These are phyloP conservation scores for Tremella yokohamensis DNA, from an alignment of 768 basidiomycete genomes.

Conservation along the genomic window DNA sequence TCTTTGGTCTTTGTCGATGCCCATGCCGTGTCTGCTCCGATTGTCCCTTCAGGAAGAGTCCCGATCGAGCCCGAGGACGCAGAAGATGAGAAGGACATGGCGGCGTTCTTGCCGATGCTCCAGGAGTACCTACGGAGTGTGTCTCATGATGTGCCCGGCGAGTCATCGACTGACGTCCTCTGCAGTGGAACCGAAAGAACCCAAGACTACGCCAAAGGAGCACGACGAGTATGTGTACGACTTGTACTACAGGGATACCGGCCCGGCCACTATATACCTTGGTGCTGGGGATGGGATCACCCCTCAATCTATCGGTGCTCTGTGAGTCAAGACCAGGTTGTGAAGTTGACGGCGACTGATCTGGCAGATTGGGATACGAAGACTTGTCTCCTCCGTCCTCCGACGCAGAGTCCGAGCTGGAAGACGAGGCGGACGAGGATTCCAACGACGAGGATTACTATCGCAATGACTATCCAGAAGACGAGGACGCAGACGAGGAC, in stretches of 20 bases:
- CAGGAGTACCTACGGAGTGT: slow-evolving; percentile 46
- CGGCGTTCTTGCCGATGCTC: slow-evolving; percentile 50
- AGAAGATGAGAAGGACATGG: slow-evolving; percentile 46
- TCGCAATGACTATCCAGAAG: slow-evolving; percentile 48
- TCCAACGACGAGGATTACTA: slow-evolving; percentile 46
- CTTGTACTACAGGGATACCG: slow-evolving; percentile 47
- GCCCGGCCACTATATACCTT: slow-evolving; percentile 13
- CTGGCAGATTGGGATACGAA: slow-evolving; percentile 36
- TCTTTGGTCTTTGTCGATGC: slow-evolving; percentile 42
- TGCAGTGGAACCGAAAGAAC: slow-evolving; percentile 8
- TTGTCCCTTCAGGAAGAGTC: too few relatives aligned
- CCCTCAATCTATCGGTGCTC: slow-evolving; percentile 20
- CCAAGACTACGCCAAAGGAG: slow-evolving; percentile 11
- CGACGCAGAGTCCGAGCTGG: slow-evolving; percentile 33
- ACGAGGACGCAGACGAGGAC: slow-evolving; percentile 46
- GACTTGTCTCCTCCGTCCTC: slow-evolving; percentile 40
- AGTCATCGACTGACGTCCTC: slow-evolving; percentile 7
- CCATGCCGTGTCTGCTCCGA: slow-evolving; percentile 28
- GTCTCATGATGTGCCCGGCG: slow-evolving; percentile 5
- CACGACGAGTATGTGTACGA: slow-evolving; percentile 48
- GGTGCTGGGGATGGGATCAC: slow-evolving; percentile 38
- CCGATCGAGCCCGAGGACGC: too few relatives aligned
- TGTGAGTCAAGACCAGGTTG: slow-evolving; percentile 16
- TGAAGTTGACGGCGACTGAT: background rate
- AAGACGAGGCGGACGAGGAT: slow-evolving; percentile 49